Conservation (phyloP, 2,329 filamentous ascomycete species). For the Aciculosporium take region DNA sequence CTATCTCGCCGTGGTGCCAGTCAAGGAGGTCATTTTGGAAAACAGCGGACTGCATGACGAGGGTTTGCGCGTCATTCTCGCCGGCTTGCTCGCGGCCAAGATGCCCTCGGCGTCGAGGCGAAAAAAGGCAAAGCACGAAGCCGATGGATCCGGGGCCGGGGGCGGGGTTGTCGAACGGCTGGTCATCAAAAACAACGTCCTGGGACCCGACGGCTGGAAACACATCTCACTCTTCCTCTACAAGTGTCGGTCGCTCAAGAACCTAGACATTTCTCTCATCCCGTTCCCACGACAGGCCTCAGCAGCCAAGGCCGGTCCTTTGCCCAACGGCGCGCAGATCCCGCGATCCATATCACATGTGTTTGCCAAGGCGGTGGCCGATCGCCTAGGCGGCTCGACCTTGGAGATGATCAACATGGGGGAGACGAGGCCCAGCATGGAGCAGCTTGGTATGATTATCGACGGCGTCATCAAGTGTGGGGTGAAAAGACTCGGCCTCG, state of each 20-base stretch:
- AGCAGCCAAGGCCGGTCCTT: slow-evolving; percentile 14
- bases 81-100: slow-evolving; percentile 70
- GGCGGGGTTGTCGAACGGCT: slow-evolving; percentile 75
- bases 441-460: slow-evolving; percentile 62
- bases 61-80: slow-evolving; percentile 71
- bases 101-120: slow-evolving; percentile 40
- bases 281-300: slow-evolving; percentile 47
- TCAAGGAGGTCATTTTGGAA: slow-evolving; percentile 74
- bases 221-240: slow-evolving; percentile 82
- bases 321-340: slow-evolving; percentile 21
- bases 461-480: slow-evolving; percentile 70
- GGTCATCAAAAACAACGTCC: slow-evolving; percentile 82
- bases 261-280: slow-evolving; percentile 74
- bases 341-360: slow-evolving; percentile 37
- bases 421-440: slow-evolving; percentile 58
- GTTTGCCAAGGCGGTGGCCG: slow-evolving; percentile 59
- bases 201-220: slow-evolving; percentile 79
- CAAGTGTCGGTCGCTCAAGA: slow-evolving; percentile 75
- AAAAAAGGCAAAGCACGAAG: slow-evolving; percentile 29
- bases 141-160: slow-evolving; percentile 27
- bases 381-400: slow-evolving; percentile 59
- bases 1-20: slow-evolving; percentile 84
- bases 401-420: slow-evolving; percentile 75
- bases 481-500: slow-evolving; percentile 65
- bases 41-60: slow-evolving; percentile 80